These are phyloP conservation scores for Trichaptum fuscoviolaceum DNA, from an alignment of 768 basidiomycete genomes.

Conservation along the genomic window DNA sequence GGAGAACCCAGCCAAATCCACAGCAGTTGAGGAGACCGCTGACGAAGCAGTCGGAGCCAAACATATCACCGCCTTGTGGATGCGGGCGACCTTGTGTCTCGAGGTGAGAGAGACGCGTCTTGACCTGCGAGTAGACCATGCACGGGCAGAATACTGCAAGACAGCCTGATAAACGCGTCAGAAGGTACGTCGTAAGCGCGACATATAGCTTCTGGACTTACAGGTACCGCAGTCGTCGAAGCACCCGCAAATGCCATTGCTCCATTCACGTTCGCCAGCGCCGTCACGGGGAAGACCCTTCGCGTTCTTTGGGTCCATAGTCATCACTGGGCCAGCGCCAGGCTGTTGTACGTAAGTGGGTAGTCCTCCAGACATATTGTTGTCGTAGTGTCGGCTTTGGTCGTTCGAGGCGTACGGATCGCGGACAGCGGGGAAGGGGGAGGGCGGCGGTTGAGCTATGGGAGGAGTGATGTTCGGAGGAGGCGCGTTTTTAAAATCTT, in stretches of 20 bases:
- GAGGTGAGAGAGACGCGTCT: slow-evolving; percentile 36
- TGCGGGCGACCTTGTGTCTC: slow-evolving; percentile 31
- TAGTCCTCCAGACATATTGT: background rate
- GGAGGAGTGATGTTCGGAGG: background rate
- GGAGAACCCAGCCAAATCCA: slow-evolving; percentile 35
- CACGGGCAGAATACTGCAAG: slow-evolving; percentile 38
- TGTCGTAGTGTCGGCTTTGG: background rate
- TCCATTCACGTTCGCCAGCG: slow-evolving; percentile 29
- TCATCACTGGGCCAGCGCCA: slow-evolving; percentile 13
- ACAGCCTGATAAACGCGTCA: slow-evolving; percentile 23
- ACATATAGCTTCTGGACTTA: slow-evolving; percentile 10
- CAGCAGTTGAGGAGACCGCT: slow-evolving; percentile 27
- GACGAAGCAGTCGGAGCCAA: slow-evolving; percentile 32
- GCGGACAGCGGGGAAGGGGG: background rate
- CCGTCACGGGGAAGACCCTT: slow-evolving; percentile 19
- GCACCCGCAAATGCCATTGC: slow-evolving; percentile 22
- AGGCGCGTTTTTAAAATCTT: background rate
- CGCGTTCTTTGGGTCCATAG: slow-evolving; percentile 19
- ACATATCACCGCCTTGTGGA: slow-evolving; percentile 30
- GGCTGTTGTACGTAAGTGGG: slow-evolving; percentile 11
- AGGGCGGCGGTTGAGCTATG: background rate
- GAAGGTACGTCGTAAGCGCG: background rate
- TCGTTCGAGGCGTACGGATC: background rate
- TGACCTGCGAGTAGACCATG: slow-evolving; percentile 35
- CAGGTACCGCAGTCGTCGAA: slow-evolving; percentile 21